Base-by-base conservation (phyloP, 345 rosid genomes). In the Odontarrhena argentea region DNA sequence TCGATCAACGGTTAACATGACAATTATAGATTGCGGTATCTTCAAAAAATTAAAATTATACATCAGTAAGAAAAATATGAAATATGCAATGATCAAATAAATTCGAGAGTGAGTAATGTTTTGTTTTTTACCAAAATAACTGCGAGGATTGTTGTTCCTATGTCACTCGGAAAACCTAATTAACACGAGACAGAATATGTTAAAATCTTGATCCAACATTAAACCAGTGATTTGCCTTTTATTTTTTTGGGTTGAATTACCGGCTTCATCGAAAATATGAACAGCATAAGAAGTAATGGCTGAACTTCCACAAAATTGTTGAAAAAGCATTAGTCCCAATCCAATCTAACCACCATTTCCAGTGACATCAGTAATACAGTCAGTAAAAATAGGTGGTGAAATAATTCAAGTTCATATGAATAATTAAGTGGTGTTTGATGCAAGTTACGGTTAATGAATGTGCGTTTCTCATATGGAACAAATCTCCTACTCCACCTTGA, bases 261-360 rank as follows among this genome's bases (percentile, higher is more conserved):
- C 76, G 7, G 79, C 76, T 66, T 36, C 26, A 37, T 66, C 48
- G n/a, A 71, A 76, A 38, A 76, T 76, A 36, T 55, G 60, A 32
- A 60, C 58, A 46, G 76, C 76, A 32, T 76, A 76, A 49, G 75
- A 70, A 47, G 37, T 67, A 30, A 76, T 64, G 1, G 73, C 80
- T 7, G 76, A 26, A 37, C 73, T 76, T 49, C 80, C 80, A 36
- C 63, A 43, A 37, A 76, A 71, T 71, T 71, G 76, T 61, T 76
- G 80, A 36, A 57, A 12, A 22, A 71, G 65, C 80, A 76, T 76
- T 34, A 76, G 50, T 37, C 80, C 80, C 30, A 76, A 41, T 44
- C 76, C 80, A 48, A 76, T 63, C 80, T 76, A 55, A 52, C n/a
- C 52, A 6, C n/a, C 52, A 6, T 55, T 63, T 64, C 0, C 49